phyloP scores from a whole-genome alignment of 768 basidiomycete species.

The Leccinellum albellum region DNA sequence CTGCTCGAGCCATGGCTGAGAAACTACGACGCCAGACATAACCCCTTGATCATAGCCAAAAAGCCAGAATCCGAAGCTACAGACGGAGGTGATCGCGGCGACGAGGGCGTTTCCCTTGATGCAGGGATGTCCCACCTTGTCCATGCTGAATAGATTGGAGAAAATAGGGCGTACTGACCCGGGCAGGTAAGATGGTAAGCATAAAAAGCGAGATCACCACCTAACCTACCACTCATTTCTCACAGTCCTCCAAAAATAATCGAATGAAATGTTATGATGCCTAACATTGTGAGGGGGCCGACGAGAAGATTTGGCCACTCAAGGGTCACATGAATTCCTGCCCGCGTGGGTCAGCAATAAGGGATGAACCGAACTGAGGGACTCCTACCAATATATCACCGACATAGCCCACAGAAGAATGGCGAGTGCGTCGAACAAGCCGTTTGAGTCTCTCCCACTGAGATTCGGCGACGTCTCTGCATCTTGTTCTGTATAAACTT shows the following conservation, averaged over 20 bases:
- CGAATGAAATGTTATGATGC: neutral
- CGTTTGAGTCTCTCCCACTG: neutral
- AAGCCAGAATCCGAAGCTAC: constrained; percentile 13
- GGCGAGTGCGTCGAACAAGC: neutral
- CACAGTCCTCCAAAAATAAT: neutral
- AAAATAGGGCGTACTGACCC: neutral
- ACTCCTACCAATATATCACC: neutral
- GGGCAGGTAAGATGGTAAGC: neutral
- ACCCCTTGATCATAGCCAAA: constrained; percentile 17
- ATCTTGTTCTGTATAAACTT: neutral
- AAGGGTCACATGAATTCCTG: constrained; percentile 4
- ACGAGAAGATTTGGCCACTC: neutral
- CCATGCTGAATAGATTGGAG: constrained; percentile 1
- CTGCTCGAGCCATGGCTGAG: constrained; percentile 10
- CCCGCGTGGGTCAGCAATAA: neutral
- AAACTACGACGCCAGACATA: constrained; percentile 15
- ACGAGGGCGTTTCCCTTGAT: constrained; percentile 8
- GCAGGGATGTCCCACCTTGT: constrained; percentile 9
- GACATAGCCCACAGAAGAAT: neutral
- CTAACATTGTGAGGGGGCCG: neutral
- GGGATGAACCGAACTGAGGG: neutral
- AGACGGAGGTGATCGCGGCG: constrained; percentile 14
- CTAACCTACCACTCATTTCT: neutral
- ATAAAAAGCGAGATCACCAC: neutral
- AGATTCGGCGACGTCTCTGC: neutral